Percentiles rank a stretch among this genome's conserved stretches.
Evolutionary conservation across 208 protist genomes (phyloP).

Genomic region (Crithidia fasciculata): DNA sequence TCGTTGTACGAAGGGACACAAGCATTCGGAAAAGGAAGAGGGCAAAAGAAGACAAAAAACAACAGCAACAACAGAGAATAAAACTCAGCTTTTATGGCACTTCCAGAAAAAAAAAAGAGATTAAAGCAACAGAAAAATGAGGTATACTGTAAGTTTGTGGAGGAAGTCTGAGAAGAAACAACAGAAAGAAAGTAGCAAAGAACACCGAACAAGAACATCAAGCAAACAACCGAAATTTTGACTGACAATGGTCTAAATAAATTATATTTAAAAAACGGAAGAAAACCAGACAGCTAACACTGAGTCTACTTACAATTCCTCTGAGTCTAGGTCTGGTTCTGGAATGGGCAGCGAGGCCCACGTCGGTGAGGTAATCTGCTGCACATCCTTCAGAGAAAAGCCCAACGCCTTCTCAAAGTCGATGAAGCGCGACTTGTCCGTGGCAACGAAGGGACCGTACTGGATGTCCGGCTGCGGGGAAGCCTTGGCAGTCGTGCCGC

Average conservation of each 20-base stretch:
- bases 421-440: constrained; percentile 10
- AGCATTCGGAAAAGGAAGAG: too few relatives aligned
- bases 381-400: constrained; percentile 10
- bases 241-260: neutral
- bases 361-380: neutral
- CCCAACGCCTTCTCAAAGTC: constrained; percentile 7
- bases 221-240: neutral
- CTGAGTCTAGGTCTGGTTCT: neutral
- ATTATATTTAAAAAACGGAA: neutral
- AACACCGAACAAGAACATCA: neutral
- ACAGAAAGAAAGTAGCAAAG: constrained; percentile 1
- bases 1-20: too few relatives aligned
- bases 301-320: neutral
- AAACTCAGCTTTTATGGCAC: neutral
- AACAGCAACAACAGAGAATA: neutral
- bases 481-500: constrained; percentile 2
- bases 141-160: too few relatives aligned
- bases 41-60: constrained; percentile 11
- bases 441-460: constrained; percentile 7
- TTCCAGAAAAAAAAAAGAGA: neutral
- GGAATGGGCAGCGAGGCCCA: neutral
- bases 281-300: too few relatives aligned
- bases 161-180: too few relatives aligned
- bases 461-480: constrained; percentile 10
- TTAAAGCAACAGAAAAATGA: too few relatives aligned